Percentiles rank a stretch among this genome's conserved stretches.
Conservation (phyloP, 106 monocot genomes). For the Triglochin maritima region DNA sequence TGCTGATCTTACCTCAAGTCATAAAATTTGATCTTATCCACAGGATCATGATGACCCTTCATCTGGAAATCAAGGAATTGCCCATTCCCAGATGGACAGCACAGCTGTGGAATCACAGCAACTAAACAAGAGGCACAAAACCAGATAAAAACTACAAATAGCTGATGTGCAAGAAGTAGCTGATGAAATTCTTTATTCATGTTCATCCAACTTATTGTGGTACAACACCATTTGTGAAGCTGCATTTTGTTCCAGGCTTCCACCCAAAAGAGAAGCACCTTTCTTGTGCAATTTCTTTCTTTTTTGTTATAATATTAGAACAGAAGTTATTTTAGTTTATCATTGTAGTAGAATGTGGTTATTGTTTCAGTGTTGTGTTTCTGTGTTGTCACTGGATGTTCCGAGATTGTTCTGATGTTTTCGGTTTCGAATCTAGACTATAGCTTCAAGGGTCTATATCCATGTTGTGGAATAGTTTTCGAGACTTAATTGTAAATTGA, state of each 20-base stretch:
- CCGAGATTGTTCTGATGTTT: too few relatives aligned
- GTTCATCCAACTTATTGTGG: neutral
- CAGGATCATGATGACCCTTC: constrained; percentile 25
- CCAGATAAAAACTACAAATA: constrained; percentile 3
- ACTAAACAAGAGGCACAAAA: constrained; percentile 27
- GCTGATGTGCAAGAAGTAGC: neutral
- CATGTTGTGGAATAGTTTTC: too few relatives aligned
- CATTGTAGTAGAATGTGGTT: too few relatives aligned
- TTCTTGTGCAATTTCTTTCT: too few relatives aligned
- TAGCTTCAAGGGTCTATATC: too few relatives aligned
- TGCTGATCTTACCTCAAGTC: neutral
- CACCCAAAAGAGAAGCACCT: neutral
- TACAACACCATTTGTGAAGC: constrained; percentile 10
- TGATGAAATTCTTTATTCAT: constrained; percentile 1
- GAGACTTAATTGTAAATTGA: too few relatives aligned
- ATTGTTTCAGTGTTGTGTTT: too few relatives aligned
- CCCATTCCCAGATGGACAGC: constrained; percentile 11
- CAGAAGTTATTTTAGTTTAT: too few relatives aligned
- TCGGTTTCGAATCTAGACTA: too few relatives aligned
- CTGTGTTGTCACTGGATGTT: too few relatives aligned
- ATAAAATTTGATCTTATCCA: neutral
- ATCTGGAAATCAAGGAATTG: constrained; percentile 21
- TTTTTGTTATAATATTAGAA: too few relatives aligned
- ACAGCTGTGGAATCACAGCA: constrained; percentile 30
- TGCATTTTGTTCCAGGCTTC: constrained; percentile 16